Percentiles rank a stretch among this genome's conserved stretches.
Evolutionary conservation across 1,139 yeast species (phyloP).

Genomic region (Waltiozyma sp.): DNA sequence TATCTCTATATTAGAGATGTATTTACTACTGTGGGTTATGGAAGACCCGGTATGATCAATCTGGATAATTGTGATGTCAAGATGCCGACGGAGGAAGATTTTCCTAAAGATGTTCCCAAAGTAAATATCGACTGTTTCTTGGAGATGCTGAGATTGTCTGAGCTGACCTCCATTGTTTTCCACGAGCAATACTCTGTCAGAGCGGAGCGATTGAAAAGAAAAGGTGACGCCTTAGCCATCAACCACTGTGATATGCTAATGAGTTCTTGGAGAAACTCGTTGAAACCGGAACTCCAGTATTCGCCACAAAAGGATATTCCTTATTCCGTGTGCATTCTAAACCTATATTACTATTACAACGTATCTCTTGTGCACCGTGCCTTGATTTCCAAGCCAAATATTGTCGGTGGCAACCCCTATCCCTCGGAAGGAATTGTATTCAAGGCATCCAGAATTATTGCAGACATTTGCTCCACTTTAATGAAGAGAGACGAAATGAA

Average conservation of each 20-base stretch:
- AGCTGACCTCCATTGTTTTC: constrained; percentile 62
- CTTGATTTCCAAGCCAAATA: constrained; percentile 31
- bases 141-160: constrained; percentile 57
- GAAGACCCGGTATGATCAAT: constrained; percentile 61
- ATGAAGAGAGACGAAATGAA: constrained; percentile 40
- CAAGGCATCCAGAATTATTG: constrained; percentile 76
- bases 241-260: constrained; percentile 70
- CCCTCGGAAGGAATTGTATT: constrained; percentile 69
- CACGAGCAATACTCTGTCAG: constrained; percentile 65
- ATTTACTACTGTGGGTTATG: constrained; percentile 63
- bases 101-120: constrained; percentile 46
- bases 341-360: constrained; percentile 65
- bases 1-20: constrained; percentile 63
- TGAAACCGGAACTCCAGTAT: constrained; percentile 58
- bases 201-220: constrained; percentile 33
- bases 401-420: constrained; percentile 21
- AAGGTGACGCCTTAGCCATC: constrained; percentile 24
- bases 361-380: constrained; percentile 65
- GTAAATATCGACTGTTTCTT: constrained; percentile 36
- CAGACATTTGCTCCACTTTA: constrained; percentile 52
- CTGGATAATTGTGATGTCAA: constrained; percentile 72
- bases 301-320: constrained; percentile 45
- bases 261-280: constrained; percentile 67
- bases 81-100: constrained; percentile 57
- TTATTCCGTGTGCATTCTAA: constrained; percentile 50